Conservation (phyloP, 495 filamentous ascomycete species). For the Pyrenula massariospora region DNA sequence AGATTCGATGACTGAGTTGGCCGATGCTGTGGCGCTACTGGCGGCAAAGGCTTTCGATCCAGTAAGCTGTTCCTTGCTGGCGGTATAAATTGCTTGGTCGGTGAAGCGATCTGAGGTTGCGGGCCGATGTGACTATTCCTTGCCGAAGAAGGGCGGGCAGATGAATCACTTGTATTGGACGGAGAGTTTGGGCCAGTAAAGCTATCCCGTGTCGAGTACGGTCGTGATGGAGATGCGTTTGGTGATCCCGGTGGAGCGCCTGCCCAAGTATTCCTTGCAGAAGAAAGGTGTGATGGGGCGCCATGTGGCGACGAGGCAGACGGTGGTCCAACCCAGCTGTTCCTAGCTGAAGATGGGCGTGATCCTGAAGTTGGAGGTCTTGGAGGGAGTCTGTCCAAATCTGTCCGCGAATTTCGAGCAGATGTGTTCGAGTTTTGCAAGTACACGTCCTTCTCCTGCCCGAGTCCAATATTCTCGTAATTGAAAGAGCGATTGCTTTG, state of each 20-base stretch:
- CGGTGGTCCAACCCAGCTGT: background rate
- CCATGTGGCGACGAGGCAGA: background rate
- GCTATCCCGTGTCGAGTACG: background rate
- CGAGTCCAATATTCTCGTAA: background rate
- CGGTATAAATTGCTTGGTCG: background rate
- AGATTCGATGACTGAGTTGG: background rate
- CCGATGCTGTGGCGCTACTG: background rate
- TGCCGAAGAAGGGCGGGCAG: background rate
- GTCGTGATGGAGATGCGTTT: background rate
- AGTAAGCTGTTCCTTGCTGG: background rate
- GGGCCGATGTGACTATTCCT: background rate
- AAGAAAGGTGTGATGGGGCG: background rate
- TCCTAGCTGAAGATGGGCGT: background rate
- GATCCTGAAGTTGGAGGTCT: background rate
- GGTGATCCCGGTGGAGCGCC: background rate
- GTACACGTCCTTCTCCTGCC: background rate
- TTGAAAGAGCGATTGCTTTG: constrained; percentile 11
- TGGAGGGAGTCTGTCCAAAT: background rate
- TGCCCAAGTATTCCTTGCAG: background rate
- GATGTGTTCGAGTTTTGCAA: background rate
- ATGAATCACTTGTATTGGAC: background rate
- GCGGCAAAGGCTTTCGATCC: background rate
- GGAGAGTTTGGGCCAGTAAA: background rate
- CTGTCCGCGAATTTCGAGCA: background rate
- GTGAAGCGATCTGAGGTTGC: background rate